A percentile compares a stretch with the other conserved stretches of the same genome.
Conservation (phyloP, 257 asterid genomes). For the Nicotiana undulata region DNA sequence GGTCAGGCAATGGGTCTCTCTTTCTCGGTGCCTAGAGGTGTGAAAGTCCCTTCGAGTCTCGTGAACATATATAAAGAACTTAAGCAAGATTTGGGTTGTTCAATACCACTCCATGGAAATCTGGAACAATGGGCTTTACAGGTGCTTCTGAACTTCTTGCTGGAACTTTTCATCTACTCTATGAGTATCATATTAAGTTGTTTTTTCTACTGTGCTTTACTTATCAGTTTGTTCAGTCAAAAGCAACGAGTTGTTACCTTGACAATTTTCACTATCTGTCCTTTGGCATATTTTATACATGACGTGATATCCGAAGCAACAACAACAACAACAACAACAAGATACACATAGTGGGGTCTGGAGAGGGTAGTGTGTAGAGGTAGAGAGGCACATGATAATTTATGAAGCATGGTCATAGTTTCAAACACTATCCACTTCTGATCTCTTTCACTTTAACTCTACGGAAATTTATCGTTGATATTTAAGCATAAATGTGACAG, state of each 20-base stretch:
- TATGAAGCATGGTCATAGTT: background rate
- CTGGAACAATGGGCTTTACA: constrained; percentile 92
- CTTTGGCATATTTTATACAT: background rate
- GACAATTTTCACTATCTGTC: background rate
- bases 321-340: too few relatives aligned
- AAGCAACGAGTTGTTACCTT: background rate
- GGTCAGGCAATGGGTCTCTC: constrained; percentile 99
- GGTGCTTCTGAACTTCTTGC: constrained; percentile 31
- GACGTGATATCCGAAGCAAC: background rate
- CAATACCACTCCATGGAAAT: constrained; percentile 75
- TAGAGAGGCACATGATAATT: too few relatives aligned
- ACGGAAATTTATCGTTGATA: background rate
- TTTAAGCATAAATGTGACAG: background rate
- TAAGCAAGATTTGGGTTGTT: constrained; percentile 70
- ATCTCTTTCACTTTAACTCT: background rate
- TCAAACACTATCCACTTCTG: background rate
- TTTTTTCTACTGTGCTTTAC: background rate
- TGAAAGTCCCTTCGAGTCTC: constrained; percentile 89
- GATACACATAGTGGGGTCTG: too few relatives aligned
- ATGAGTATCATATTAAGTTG: background rate
- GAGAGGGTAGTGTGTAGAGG: too few relatives aligned
- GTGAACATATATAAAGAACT: constrained; percentile 87
- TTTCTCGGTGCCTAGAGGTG: constrained; percentile 80
- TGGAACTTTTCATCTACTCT: constrained; percentile 10
- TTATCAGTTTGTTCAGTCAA: background rate